Evolutionary conservation across 768 basidiomycete species (phyloP).

Genomic region (Clitopilus hobsonii): DNA sequence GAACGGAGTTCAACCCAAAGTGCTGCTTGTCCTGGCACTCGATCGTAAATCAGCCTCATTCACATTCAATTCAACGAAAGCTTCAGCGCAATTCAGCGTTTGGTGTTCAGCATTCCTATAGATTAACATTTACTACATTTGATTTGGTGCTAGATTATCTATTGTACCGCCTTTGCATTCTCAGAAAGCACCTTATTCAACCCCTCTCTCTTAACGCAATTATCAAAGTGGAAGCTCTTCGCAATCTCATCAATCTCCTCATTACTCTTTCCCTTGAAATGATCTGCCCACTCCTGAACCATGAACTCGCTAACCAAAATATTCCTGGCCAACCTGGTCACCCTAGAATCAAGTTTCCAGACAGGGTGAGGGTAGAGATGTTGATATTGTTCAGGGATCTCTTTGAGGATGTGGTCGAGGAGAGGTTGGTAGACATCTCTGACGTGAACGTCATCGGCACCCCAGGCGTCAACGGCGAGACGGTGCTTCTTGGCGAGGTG

Average conservation of each 20-base stretch:
- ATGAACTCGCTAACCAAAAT: slow-evolving; percentile 71
- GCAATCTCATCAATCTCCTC: slow-evolving; percentile 69
- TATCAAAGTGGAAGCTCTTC: slow-evolving; percentile 67
- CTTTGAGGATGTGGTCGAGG: slow-evolving; percentile 52
- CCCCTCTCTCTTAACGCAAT: slow-evolving; percentile 64
- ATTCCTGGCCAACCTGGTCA: slow-evolving; percentile 57
- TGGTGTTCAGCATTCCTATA: no score
- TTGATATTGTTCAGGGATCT: slow-evolving; percentile 47
- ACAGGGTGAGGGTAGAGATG: slow-evolving; percentile 59
- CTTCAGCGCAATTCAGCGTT: no score
- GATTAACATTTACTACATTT: no score
- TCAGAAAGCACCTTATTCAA: slow-evolving; percentile 52
- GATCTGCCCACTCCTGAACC: slow-evolving; percentile 69
- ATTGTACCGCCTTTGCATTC: slow-evolving; percentile 28
- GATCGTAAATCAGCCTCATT: no score
- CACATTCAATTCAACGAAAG: no score
- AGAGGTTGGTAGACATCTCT: slow-evolving; percentile 61
- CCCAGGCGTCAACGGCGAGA: slow-evolving; percentile 76
- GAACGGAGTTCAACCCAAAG: no score
- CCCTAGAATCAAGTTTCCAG: slow-evolving; percentile 54
- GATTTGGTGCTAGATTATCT: neutral
- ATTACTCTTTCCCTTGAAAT: slow-evolving; percentile 54
- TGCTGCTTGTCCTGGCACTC: no score
- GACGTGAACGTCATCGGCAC: slow-evolving; percentile 57
- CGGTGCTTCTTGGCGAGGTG: slow-evolving; percentile 78